Base-by-base conservation (phyloP, 768 basidiomycete species). In the Serendipita sp. region DNA sequence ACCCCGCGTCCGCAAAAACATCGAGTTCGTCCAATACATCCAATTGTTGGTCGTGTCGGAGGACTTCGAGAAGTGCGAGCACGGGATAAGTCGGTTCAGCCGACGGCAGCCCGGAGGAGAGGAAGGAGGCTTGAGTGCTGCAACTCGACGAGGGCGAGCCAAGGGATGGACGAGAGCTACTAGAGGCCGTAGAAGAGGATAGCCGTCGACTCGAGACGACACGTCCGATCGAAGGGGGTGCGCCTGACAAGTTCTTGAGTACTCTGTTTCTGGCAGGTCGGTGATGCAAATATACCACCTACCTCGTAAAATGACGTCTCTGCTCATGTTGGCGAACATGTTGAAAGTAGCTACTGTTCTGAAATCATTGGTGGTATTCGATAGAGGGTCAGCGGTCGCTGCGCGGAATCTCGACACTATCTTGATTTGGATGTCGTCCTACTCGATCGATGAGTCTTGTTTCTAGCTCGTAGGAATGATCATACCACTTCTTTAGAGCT, bases 1-100 rank as follows among this genome's bases (percentile, higher is more conserved):
- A 27, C 23, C 29, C 55, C 55, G 55, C 27, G 27, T 60, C 55
- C 3, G 55, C 55, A 18, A 60, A 27, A 11, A 60, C 29, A 34
- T 60, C 55, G 55, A 60, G 55, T 8, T 18, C 55, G 36, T 60
- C 55, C 27, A 60, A n/a, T 3, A 27, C 36, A n/a, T 31, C 36
- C 16, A 33, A 37, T 23, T 36, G 55, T 29, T 31, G 18, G 11
- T 60, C 36, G 27, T 23, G 16, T 31, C 55, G 18, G 16, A 60
- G 55, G 16, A 60, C 29, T 29, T 60, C 55, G 55, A 60, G 55
- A 31, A 60, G 55, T n/a, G 55, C 55, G 34, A 60, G 55, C 4
- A 60, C 4, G 55, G 55, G 55, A 60, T 60, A 60, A 4, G 55
- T 60, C 16, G 29, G 27, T 36, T 60, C 55, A 11, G 55, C 33